Percentiles rank a stretch among this genome's conserved stretches.
Conservation (phyloP, 441 rosid genomes). For the Pelargonium fulgidum region DNA sequence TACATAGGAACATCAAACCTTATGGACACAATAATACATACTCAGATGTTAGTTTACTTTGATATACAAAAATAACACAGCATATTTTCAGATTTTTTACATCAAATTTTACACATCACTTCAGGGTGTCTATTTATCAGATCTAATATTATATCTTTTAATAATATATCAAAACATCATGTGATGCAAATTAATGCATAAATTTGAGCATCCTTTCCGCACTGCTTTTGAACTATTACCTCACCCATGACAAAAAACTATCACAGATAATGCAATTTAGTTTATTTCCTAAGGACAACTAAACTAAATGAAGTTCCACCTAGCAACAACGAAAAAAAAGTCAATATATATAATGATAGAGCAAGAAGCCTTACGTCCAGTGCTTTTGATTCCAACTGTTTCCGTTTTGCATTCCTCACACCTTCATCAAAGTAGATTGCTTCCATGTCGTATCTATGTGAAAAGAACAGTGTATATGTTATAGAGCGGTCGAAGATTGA, state of each 20-base stretch:
- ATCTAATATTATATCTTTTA: background rate
- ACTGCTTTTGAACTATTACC: background rate
- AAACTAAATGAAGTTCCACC: background rate
- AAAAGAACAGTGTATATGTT: slow-evolving; percentile 14
- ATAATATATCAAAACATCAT: background rate
- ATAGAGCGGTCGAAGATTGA: slow-evolving; percentile 3
- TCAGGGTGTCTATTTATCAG: too few relatives aligned
- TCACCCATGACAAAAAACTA: background rate
- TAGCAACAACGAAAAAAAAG: slow-evolving; percentile 15
- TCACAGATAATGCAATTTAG: background rate
- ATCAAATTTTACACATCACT: too few relatives aligned
- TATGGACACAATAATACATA: background rate
- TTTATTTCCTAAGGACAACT: background rate
- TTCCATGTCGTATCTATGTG: slow-evolving; percentile 57
- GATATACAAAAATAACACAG: background rate
- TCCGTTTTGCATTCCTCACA: slow-evolving; percentile 54
- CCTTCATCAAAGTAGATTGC: slow-evolving; percentile 67
- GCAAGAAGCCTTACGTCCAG: slow-evolving; percentile 46
- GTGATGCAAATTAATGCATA: background rate
- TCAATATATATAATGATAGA: background rate
- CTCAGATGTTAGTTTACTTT: background rate
- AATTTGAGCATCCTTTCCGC: background rate
- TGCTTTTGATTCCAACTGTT: slow-evolving; percentile 50
- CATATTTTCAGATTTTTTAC: background rate
- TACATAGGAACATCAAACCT: background rate